Evolutionary conservation across 2,329 filamentous ascomycete species (phyloP), one percentile per base, ranked within the genome.

Genomic region (Orbilia oligospora): DNA sequence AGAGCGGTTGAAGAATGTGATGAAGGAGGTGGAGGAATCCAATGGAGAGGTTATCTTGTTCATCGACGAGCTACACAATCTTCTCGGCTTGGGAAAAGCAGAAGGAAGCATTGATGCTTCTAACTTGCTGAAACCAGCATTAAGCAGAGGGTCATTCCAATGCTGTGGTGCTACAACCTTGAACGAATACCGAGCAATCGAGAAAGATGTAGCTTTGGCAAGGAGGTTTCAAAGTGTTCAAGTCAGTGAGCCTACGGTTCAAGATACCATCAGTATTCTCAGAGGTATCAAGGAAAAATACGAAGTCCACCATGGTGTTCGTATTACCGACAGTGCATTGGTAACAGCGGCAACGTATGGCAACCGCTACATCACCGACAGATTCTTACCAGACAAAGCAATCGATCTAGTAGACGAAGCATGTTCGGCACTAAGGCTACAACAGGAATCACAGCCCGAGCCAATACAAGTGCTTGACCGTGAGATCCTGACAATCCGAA

Each of bases 321-420:
- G 94, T 68, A 98, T 99, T 81, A 97, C 93, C 0, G 96, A 98
- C 82, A 91, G 92, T 1, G 94, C 96, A 5, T 86, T 98, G 10
- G 95, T 99, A 14, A 94, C 96, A 0, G 95, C 96, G 1, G 94
- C 95, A 1, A 92, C 93, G 0, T 92, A 97, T 83, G 96, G 93
- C 80, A 98, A 98, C 83, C 92, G 96, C 65, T 99, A 98, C 84
- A 96, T 99, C 81, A 97, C 94, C 14, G 95, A 98, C 83, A 91
- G 96, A 0, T 98, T 97, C 85, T 87, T 98, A 0, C 96, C 96
- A 0, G 96, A 99, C 85, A 98, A 98, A 84, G 96, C 96, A 1
- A 98, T 99, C 80, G 96, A 98, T 84, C 85, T 98, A 16, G 96
- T 99, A 84, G 96, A 98, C 81, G 96, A 98, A 85, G 96, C 96